Evolutionary conservation across 306 rosid genomes (phyloP), one percentile per base, ranked within the genome.

Genomic region (Prunus campanulata): DNA sequence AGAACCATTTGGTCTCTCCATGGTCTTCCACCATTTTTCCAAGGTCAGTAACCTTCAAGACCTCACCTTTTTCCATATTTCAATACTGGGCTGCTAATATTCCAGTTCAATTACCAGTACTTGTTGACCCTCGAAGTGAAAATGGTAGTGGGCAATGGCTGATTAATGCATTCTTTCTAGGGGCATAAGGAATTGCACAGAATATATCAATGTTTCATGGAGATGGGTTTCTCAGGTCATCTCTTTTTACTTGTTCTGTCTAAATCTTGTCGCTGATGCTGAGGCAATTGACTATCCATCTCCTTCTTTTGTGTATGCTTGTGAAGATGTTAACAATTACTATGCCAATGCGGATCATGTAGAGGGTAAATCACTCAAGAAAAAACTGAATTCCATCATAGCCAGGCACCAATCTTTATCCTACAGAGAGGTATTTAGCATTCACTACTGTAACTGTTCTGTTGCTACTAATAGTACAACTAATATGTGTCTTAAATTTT

Each of bases 341-440:
- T 91, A 91, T 82, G 56, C 84, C 80, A 76, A 75, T 13, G 71
- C 72, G 61, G 69, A 76, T 50, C 46, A 77, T 82, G 77, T 77
- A 16, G 84, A 77, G 66, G 93, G 89, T 29, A 82, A 82, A 84
- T 63, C 87, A 72, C 85, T 88, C 48, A 75, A 84, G 85, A 81
- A 74, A 81, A 85, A 83, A 70, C 68, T 88, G 81, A 78, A 82
- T 75, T 72, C 77, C 77, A 79, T 91, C 66, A 78, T 91, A 80
- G 75, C 86, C 27, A 76, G 83, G 5, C 96, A 89, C 68, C 89
- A 39, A 72, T 85, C 96, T 66, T 81, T 91, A 71, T 79, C 96
- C 77, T 88, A 88, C 81, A 20, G 11, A 72, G 66, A 72, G 66
- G 76, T 72, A 13, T 6, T 7, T 55, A 5, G 11, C 32, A 50